These are phyloP conservation scores for Exidia glandulosa DNA, from an alignment of 768 basidiomycete genomes.

Conservation along the genomic window DNA sequence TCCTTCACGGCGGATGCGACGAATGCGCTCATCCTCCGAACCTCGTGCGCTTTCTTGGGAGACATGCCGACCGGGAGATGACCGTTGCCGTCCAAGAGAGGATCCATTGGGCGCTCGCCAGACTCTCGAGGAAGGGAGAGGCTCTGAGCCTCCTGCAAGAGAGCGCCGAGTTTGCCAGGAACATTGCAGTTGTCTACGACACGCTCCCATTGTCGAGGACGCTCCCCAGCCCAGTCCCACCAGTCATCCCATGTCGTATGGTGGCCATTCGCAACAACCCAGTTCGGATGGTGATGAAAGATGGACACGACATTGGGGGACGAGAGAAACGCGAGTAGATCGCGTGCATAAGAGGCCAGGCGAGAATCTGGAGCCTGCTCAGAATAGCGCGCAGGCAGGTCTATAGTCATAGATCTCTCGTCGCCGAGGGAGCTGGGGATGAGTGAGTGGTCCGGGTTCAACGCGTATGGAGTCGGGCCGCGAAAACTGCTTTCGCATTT, in stretches of 20 bases:
- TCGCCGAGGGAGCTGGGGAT: no score
- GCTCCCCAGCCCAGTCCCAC: slow-evolving; percentile 26
- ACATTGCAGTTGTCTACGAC: slow-evolving; percentile 11
- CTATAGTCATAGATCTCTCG: background rate
- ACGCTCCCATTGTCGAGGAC: slow-evolving; percentile 13
- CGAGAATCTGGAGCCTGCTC: background rate
- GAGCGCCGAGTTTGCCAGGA: slow-evolving; percentile 14
- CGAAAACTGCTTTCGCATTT: background rate
- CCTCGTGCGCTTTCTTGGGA: slow-evolving; percentile 69
- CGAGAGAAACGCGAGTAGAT: background rate
- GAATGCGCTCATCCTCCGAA: slow-evolving; percentile 49
- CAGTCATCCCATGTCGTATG: slow-evolving; percentile 21
- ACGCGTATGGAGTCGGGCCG: no score
- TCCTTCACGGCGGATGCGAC: slow-evolving; percentile 27
- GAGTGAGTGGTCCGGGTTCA: no score
- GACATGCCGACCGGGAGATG: slow-evolving; percentile 42
- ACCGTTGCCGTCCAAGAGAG: background rate
- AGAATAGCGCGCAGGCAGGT: background rate
- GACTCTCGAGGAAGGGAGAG: slow-evolving; percentile 4
- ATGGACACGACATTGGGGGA: slow-evolving; percentile 20
- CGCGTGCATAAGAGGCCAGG: background rate
- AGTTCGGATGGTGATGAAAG: slow-evolving; percentile 40
- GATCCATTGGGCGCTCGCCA: slow-evolving; percentile 7
- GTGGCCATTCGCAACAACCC: slow-evolving; percentile 18
- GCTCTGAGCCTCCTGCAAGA: slow-evolving; percentile 18